These are phyloP conservation scores for Leccinum uliginosum DNA, from an alignment of 768 basidiomycete species.

Conservation along the genomic window DNA sequence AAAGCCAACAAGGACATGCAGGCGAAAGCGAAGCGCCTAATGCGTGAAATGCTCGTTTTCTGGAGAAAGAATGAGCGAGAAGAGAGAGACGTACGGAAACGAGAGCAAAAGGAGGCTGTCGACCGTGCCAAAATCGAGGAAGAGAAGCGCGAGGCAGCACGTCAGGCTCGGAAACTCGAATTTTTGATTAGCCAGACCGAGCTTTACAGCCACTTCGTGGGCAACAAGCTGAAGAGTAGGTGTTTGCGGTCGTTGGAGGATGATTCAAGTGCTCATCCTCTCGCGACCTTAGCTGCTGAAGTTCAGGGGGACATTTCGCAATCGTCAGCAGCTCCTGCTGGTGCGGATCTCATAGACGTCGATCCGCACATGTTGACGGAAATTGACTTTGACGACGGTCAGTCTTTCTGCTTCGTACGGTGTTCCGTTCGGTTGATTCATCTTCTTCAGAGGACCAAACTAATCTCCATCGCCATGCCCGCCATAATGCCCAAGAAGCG, in stretches of 20 bases:
- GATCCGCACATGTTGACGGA: slow-evolving; percentile 56
- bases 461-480: slow-evolving; percentile 81
- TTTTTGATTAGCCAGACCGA: slow-evolving; percentile 99
- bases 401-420: slow-evolving; percentile 17
- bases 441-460: slow-evolving; percentile 70
- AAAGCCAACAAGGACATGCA: slow-evolving; percentile 81
- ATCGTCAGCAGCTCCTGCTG: slow-evolving; percentile 43
- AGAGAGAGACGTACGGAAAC: slow-evolving; percentile 87
- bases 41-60: slow-evolving; percentile 95
- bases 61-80: slow-evolving; percentile 99
- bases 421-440: slow-evolving; percentile 1
- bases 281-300: slow-evolving; percentile 55
- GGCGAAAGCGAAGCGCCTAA: slow-evolving; percentile 79
- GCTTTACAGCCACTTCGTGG: slow-evolving; percentile 98
- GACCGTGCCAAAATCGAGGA: slow-evolving; percentile 87
- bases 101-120: slow-evolving; percentile 90
- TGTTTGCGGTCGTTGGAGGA: slow-evolving; percentile 13
- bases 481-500: slow-evolving; percentile 86
- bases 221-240: slow-evolving; percentile 90
- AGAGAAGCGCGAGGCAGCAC: slow-evolving; percentile 87
- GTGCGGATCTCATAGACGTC: slow-evolving; percentile 54
- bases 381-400: slow-evolving; percentile 91
- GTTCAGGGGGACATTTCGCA: slow-evolving; percentile 59
- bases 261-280: slow-evolving; percentile 13
- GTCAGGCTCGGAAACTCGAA: slow-evolving; percentile 94